A percentile compares a stretch with the other conserved stretches of the same genome.
Conservation (phyloP, 208 protist species). For the Trypanosoma lewisi region DNA sequence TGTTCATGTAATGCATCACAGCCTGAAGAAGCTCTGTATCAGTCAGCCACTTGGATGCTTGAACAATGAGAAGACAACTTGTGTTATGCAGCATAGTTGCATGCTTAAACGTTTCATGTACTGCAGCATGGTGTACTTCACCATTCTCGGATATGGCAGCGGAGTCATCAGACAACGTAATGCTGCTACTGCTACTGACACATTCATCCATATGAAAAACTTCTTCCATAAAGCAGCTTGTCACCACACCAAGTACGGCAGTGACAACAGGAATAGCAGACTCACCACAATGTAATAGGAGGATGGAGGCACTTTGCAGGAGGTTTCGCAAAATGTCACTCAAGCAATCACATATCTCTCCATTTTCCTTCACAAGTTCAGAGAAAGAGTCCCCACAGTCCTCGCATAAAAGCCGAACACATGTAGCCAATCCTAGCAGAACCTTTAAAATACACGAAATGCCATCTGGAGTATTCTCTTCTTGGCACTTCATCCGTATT, state of each 20-base stretch:
- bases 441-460: neutral
- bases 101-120: neutral
- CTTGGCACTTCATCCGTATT: neutral
- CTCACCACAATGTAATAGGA: neutral
- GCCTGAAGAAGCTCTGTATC: neutral
- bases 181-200: neutral
- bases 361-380: neutral
- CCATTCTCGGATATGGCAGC: neutral
- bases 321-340: slow-evolving; percentile 6
- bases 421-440: slow-evolving; percentile 19
- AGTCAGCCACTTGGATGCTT: neutral
- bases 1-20: slow-evolving; percentile 11
- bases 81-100: neutral
- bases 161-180: neutral
- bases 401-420: slow-evolving; percentile 19
- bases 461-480: neutral
- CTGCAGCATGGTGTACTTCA: neutral
- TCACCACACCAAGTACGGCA: slow-evolving; percentile 7
- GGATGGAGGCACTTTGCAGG: neutral
- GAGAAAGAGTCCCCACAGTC: slow-evolving; percentile 8
- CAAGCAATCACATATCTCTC: slow-evolving; percentile 3
- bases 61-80: neutral
- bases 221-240: slow-evolving; percentile 14
- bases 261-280: neutral
- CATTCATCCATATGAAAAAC: too few species aligned